phyloP scores from a whole-genome alignment of 768 basidiomycete species.

The Tylopilus plumbeoviolaceoides region DNA sequence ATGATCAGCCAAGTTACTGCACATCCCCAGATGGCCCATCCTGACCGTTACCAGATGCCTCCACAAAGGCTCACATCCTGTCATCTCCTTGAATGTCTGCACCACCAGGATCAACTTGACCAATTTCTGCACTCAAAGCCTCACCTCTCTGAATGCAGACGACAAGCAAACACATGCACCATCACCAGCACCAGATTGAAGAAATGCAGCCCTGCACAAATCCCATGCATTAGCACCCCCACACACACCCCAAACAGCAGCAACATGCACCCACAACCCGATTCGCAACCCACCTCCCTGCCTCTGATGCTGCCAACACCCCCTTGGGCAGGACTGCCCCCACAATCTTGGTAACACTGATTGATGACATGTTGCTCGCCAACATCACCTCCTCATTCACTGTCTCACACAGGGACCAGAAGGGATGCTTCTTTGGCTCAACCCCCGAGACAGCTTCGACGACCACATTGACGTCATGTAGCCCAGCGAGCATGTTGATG shows the following conservation, averaged over 20 bases:
- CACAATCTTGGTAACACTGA: slow-evolving; percentile 92
- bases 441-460: slow-evolving; percentile 91
- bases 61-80: slow-evolving; percentile 74
- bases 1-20: neutral
- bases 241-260: neutral
- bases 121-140: slow-evolving; percentile 54
- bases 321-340: slow-evolving; percentile 68
- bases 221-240: neutral
- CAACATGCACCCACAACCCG: slow-evolving; percentile 70
- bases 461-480: slow-evolving; percentile 86
- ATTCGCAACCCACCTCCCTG: slow-evolving; percentile 63
- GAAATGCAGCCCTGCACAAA: slow-evolving; percentile 71
- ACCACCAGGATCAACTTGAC: slow-evolving; percentile 94
- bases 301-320: slow-evolving; percentile 52
- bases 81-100: slow-evolving; percentile 81
- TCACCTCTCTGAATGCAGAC: neutral
- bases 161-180: slow-evolving; percentile 45
- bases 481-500: slow-evolving; percentile 53
- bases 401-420: slow-evolving; percentile 62
- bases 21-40: neutral
- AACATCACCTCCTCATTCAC: slow-evolving; percentile 74
- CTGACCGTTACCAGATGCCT: slow-evolving; percentile 84
- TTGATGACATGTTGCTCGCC: slow-evolving; percentile 91
- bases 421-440: slow-evolving; percentile 72
- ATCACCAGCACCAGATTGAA: slow-evolving; percentile 98